These are phyloP conservation scores for Haplosporangium sp. DNA, from an alignment of 371 early-diverging fungal species.

Conservation along the genomic window DNA sequence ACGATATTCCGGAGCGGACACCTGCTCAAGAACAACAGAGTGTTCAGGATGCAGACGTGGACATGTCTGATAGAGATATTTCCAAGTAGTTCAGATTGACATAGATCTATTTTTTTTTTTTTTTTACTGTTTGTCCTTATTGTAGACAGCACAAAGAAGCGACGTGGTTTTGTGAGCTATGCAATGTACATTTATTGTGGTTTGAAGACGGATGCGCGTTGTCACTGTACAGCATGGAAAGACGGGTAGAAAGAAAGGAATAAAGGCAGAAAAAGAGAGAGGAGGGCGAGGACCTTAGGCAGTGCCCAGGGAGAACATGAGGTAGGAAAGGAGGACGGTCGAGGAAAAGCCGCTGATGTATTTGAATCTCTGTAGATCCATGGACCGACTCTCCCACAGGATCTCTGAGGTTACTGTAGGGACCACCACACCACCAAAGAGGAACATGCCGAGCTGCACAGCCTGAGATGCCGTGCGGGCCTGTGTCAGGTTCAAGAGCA, in stretches of 20 bases:
- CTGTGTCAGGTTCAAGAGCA: constrained; percentile 34
- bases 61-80: not conserved
- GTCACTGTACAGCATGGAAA: not conserved
- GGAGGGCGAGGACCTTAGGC: not conserved
- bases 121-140: too few relatives aligned
- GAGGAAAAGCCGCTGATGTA: constrained; percentile 8
- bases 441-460: constrained; percentile 22
- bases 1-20: constrained; percentile 31
- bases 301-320: constrained; percentile 9
- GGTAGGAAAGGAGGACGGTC: not conserved
- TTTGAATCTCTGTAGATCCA: constrained; percentile 20
- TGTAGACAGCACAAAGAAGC: too few relatives aligned
- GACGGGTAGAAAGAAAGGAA: not conserved
- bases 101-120: too few relatives aligned
- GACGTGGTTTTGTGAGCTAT: too few relatives aligned
- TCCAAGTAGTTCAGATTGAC: too few relatives aligned
- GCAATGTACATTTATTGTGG: too few relatives aligned
- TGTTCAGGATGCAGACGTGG: not conserved
- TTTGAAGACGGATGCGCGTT: too few relatives aligned
- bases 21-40: not conserved
- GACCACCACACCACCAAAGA: constrained; percentile 9
- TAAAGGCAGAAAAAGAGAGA: not conserved
- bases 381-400: constrained; percentile 19
- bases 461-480: constrained; percentile 18
- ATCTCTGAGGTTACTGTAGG: constrained; percentile 13